A percentile compares a stretch with the other conserved stretches of the same genome.
Conservation (phyloP, 2,329 filamentous ascomycete genomes). For the Tetracladium maxilliforme region DNA sequence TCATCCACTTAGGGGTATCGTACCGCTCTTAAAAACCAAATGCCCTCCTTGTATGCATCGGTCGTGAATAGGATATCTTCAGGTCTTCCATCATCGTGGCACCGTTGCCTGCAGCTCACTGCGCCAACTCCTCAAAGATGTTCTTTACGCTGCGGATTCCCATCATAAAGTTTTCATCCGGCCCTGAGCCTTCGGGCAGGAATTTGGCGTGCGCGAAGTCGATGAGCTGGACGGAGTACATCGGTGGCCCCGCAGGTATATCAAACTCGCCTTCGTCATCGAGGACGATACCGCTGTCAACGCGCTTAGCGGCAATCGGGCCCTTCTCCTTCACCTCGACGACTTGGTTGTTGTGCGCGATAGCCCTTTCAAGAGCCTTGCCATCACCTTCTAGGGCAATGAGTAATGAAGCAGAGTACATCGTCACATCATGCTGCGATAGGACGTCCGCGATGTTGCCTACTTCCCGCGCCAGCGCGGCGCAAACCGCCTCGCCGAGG, state of each 20-base stretch:
- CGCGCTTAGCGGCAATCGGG: too few relatives aligned
- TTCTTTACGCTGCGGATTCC: slow-evolving; percentile 59
- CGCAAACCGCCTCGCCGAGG: slow-evolving; percentile 37
- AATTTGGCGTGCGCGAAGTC: slow-evolving; percentile 91
- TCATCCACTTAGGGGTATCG: too few relatives aligned
- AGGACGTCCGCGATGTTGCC: slow-evolving; percentile 35
- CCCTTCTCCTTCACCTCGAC: slow-evolving; percentile 35
- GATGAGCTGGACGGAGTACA: slow-evolving; percentile 76
- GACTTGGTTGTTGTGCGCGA: slow-evolving; percentile 34
- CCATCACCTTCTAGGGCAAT: slow-evolving; percentile 53
- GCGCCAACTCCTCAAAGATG: slow-evolving; percentile 47
- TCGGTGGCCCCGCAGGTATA: slow-evolving; percentile 41
- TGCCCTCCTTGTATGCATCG: too few relatives aligned
- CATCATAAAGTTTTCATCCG: slow-evolving; percentile 68
- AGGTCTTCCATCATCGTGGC: too few relatives aligned
- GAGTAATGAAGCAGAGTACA: slow-evolving; percentile 41
- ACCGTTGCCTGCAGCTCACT: too few relatives aligned
- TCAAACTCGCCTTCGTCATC: slow-evolving; percentile 24
- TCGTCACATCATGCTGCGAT: slow-evolving; percentile 40
- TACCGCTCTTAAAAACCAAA: too few relatives aligned
- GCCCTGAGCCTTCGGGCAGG: slow-evolving; percentile 61
- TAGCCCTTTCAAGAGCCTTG: slow-evolving; percentile 32
- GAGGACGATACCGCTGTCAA: slow-evolving; percentile 40
- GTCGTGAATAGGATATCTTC: too few relatives aligned
- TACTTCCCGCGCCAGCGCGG: slow-evolving; percentile 37